These are phyloP conservation scores for Backusella tuberculispora DNA, from an alignment of 192 early-diverging fungal genomes.

Conservation along the genomic window DNA sequence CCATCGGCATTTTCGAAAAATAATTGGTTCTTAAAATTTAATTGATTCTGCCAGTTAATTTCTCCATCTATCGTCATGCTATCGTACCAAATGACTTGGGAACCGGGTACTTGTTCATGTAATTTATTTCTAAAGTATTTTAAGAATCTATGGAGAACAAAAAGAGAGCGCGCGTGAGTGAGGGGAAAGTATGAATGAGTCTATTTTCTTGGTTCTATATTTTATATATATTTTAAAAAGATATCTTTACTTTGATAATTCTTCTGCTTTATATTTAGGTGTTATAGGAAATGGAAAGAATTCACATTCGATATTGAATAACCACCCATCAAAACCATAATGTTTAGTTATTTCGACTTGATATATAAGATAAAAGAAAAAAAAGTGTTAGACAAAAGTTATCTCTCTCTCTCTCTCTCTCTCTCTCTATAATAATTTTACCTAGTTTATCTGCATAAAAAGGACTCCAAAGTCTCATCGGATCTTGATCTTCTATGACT, in stretches of 20 bases:
- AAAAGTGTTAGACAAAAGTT: background rate
- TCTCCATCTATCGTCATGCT: constrained; percentile 56
- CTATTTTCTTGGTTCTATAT: too few relatives aligned
- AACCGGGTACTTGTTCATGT: constrained; percentile 52
- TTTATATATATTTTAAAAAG: background rate
- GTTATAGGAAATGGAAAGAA: constrained; percentile 38
- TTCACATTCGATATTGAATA: constrained; percentile 67
- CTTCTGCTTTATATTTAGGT: constrained; percentile 29
- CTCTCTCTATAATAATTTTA: constrained; percentile 19
- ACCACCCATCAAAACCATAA: constrained; percentile 72
- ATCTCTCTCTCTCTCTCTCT: background rate
- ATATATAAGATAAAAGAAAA: constrained; percentile 4
- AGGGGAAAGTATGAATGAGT: too few relatives aligned
- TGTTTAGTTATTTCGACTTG: constrained; percentile 60
- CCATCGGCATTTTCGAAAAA: constrained; percentile 63
- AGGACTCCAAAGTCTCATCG: constrained; percentile 45
- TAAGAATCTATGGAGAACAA: constrained; percentile 46
- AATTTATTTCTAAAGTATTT: constrained; percentile 50
- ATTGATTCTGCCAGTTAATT: constrained; percentile 61
- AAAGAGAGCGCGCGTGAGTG: too few relatives aligned
- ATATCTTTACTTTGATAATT: constrained; percentile 26
- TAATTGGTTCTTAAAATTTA: constrained; percentile 50
- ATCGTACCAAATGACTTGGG: constrained; percentile 66
- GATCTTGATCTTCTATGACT: constrained; percentile 31
- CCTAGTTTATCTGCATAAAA: constrained; percentile 61